phyloP scores from a whole-genome alignment of 116 monocot genomes.

The Cymodocea nodosa region DNA sequence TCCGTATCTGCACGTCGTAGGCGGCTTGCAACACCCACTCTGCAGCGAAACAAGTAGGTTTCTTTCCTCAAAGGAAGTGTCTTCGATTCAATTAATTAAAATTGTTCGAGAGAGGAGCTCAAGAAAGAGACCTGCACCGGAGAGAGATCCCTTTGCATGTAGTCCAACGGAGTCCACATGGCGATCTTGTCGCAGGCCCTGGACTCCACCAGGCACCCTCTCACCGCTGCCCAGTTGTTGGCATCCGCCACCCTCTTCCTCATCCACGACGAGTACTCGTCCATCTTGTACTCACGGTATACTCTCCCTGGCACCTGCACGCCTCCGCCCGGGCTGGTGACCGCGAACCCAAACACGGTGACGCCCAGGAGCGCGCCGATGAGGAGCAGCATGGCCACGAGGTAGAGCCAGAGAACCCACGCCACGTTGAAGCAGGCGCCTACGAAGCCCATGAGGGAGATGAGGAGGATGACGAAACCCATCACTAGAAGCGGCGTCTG shows the following conservation, averaged over 20 bases:
- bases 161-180: constrained; percentile 34
- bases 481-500: constrained; percentile 67
- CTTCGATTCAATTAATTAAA: too few relatives aligned
- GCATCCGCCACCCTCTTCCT: constrained; percentile 8
- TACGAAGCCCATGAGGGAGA: constrained; percentile 67
- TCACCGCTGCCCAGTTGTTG: constrained; percentile 13
- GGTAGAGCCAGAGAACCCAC: constrained; percentile 76
- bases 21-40: constrained; percentile 32
- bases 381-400: constrained; percentile 57
- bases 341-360: constrained; percentile 56
- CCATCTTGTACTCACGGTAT: constrained; percentile 23
- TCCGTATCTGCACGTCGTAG: constrained; percentile 22
- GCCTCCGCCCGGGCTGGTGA: constrained; percentile 55
- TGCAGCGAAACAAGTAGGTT: neutral
- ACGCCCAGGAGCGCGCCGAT: constrained; percentile 43
- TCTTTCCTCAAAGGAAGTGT: too few relatives aligned
- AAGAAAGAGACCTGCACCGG: constrained; percentile 18
- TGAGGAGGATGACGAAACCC: constrained; percentile 65
- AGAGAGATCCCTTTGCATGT: constrained; percentile 25
- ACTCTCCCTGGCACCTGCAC: constrained; percentile 36
- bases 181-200: constrained; percentile 22
- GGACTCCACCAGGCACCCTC: constrained; percentile 17
- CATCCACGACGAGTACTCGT: constrained; percentile 21
- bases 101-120: neutral
- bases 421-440: constrained; percentile 67